A percentile compares a stretch with the other conserved stretches of the same genome.
These are phyloP conservation scores for Globisporangium barbulae DNA, from an alignment of 352 stramenopile genomes.

Conservation along the genomic window DNA sequence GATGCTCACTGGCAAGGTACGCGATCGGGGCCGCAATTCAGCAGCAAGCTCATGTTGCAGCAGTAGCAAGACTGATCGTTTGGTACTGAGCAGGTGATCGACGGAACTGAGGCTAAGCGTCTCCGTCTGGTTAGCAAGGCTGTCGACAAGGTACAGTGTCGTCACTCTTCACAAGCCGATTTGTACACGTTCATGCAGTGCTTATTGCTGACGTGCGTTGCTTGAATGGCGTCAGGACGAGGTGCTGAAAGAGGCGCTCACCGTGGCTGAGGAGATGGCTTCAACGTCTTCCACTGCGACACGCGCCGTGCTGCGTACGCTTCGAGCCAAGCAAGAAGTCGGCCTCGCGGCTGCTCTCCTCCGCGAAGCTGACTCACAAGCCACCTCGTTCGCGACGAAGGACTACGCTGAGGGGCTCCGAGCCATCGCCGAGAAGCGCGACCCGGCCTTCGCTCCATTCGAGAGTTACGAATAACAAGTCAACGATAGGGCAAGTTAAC, in stretches of 20 bases:
- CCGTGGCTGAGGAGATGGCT: slow-evolving; percentile 59
- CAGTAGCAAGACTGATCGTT: neutral
- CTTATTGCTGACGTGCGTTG: neutral
- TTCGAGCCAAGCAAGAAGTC: slow-evolving; percentile 63
- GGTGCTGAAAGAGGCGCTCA: slow-evolving; percentile 45
- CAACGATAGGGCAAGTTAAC: no score
- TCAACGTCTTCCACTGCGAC: slow-evolving; percentile 61
- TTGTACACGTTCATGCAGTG: neutral
- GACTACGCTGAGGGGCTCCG: slow-evolving; percentile 83
- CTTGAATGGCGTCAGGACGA: slow-evolving; percentile 20
- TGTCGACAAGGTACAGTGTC: slow-evolving; percentile 24
- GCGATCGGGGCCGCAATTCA: no score
- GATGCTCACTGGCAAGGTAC: slow-evolving; percentile 68
- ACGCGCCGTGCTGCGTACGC: slow-evolving; percentile 55
- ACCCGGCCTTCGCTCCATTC: slow-evolving; percentile 48
- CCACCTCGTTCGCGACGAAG: slow-evolving; percentile 68
- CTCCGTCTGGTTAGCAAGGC: slow-evolving; percentile 53
- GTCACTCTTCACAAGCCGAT: neutral
- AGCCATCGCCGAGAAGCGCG: slow-evolving; percentile 63
- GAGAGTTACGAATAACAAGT: slow-evolving; percentile 34
- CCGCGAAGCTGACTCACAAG: slow-evolving; percentile 74
- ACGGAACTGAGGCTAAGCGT: slow-evolving; percentile 50
- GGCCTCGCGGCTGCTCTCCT: slow-evolving; percentile 63
- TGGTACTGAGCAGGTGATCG: slow-evolving; percentile 36
- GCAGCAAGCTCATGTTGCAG: neutral